Base-by-base conservation (phyloP, 495 filamentous ascomycete species). In the Neohortaea acidophila region DNA sequence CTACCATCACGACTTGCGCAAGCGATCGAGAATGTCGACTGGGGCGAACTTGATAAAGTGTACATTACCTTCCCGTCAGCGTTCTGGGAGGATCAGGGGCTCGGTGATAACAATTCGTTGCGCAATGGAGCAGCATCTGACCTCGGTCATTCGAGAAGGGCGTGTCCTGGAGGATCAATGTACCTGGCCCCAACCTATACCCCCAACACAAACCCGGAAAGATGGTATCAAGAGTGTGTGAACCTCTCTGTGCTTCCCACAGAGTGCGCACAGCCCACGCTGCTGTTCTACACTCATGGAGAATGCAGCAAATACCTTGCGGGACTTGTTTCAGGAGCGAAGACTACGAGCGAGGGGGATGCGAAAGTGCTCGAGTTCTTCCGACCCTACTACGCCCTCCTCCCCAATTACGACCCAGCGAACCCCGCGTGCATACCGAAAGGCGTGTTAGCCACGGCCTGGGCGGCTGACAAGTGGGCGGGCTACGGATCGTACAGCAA, bases 271-370 rank as follows among this genome's bases (percentile, higher is more conserved):
- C 86, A 93, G 22, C 81, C 89, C 10, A 94, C 85, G 2, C 67
- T 97, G 14, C 69, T 97, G 18, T 97, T 91, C 67, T 97, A 97
- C 65, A 75, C 77, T 43, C 84, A 79, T 51, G 89, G 86, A 5
- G 57, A 64, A 25, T 68, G 66, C 39, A 59, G 65, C 29, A 52
- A 58, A 0, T 55, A 73, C 42, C 62, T 79, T 38, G 68, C 74
- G 10, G 52, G 56, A 4, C 45, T 60, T 11, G 52, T 71, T 11
- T 39, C 44, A 19, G 75, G 61, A 15, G 53, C 49, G 44, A 9
- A 2, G 3, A 63, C 57, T 44, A 52, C 72, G 10, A 61, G 63
- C 0, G 48, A 64, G 26, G 52, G 55, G 39, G 54, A 58, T 18
- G 56, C 57, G 4, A 66, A 68, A 41, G 43, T 77, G 5, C 53